Conservation (phyloP, 2,329 filamentous ascomycete species). For the Magnaporthiopsis incrustans region DNA sequence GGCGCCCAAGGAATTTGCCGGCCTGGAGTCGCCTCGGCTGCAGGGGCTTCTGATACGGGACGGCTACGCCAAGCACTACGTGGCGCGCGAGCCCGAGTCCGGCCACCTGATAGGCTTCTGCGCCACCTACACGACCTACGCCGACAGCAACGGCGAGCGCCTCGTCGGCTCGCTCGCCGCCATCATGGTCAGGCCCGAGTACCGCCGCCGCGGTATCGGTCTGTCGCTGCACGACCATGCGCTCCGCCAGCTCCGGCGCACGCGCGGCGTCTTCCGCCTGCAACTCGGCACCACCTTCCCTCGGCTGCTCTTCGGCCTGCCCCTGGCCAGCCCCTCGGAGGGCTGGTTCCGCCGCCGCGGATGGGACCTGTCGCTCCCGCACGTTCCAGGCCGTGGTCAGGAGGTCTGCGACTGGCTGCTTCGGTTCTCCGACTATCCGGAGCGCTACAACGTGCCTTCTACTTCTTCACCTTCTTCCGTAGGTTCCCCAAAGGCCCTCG, state of each 20-base stretch:
- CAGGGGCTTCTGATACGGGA: slow-evolving; percentile 41
- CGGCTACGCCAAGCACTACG: slow-evolving; percentile 49
- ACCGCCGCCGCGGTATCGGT: slow-evolving; percentile 43
- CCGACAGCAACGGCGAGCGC: slow-evolving; percentile 41
- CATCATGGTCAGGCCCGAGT: slow-evolving; percentile 41
- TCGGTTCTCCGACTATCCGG: slow-evolving; percentile 40
- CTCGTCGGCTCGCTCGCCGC: slow-evolving; percentile 48
- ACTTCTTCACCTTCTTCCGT: slow-evolving; percentile 11
- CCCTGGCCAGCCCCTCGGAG: slow-evolving; percentile 30
- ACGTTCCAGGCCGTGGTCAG: slow-evolving; percentile 36
- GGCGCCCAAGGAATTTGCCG: slow-evolving; percentile 34
- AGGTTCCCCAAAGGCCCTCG: slow-evolving; percentile 24
- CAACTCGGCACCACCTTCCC: slow-evolving; percentile 53
- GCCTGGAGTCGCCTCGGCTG: slow-evolving; percentile 33
- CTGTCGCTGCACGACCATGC: slow-evolving; percentile 44
- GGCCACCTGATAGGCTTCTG: slow-evolving; percentile 46
- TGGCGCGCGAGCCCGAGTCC: slow-evolving; percentile 40
- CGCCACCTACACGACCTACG: slow-evolving; percentile 51
- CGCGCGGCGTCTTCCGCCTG: slow-evolving; percentile 43
- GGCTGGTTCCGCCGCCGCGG: slow-evolving; percentile 47
- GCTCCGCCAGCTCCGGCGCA: slow-evolving; percentile 37
- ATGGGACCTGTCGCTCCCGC: slow-evolving; percentile 33
- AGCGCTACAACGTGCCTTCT: slow-evolving; percentile 24
- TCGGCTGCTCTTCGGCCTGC: slow-evolving; percentile 47
- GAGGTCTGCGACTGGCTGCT: slow-evolving; percentile 47